Evolutionary conservation across 2,329 filamentous ascomycete species (phyloP), one percentile per base, ranked within the genome.

Genomic region (Aphanocladium album): DNA sequence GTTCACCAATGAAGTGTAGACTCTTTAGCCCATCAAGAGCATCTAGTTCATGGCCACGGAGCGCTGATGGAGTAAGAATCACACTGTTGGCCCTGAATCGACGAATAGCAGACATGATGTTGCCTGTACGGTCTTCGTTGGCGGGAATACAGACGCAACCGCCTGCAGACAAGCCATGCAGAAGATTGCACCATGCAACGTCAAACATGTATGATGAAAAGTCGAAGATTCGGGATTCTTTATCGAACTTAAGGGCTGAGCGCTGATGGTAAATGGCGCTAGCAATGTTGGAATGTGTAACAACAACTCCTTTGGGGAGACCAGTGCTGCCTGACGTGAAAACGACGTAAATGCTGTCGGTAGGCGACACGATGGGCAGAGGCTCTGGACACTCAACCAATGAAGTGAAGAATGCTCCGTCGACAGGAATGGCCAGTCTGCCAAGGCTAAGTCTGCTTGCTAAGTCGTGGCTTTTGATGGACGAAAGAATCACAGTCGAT

Each of bases 101-200:
- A 41, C 60, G 54, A 21, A 65, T 64, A 23, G 57, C 60, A 9
- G 30, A 17, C 12, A 46, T 33, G 27, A 60, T 25, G 43, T 57
- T 47, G 17, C 35, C 45, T 41, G 47, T 57, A 5, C 61, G 51
- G 14, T 61, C 53, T 16, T 60, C 53, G 3, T 63, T 58, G 6
- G 61, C 57, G 2, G 50, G 12, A 60, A 25, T 16, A 58, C 23
- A 12, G 60, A 47, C 11, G 65, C 63, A 16, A 62, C 60, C 62
- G 6, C 49, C 23, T 60, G 45, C 45, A 12, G 45, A 23, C 14
- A 47, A 16, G 19, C 45, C 45, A 4, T 47, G 45, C 19, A 47
- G 45, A 23, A 47, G 12, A 30, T 54, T 54, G 35, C 51, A 43
- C 33, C 39, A 41, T 43, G 37, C 39, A 27, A 43, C 51, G 21